These are phyloP conservation scores for Epicoccum sorghinum DNA, from an alignment of 2,329 filamentous ascomycete genomes.

Conservation along the genomic window DNA sequence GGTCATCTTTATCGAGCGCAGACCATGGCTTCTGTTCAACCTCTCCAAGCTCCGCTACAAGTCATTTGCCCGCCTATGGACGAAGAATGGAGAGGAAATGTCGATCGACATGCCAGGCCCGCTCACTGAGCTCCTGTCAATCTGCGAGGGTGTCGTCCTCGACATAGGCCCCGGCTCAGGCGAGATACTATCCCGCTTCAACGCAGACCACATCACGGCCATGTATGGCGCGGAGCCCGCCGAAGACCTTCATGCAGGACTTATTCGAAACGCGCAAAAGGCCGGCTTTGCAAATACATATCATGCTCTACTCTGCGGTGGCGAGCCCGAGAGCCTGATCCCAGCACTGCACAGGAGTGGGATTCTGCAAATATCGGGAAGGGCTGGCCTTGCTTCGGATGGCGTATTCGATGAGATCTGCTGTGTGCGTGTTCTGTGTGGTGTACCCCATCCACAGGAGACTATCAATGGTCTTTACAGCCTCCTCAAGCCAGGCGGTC, in stretches of 20 bases:
- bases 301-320: slow-evolving; percentile 56
- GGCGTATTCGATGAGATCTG: slow-evolving; percentile 62
- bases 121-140: slow-evolving; percentile 31
- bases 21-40: slow-evolving; percentile 36
- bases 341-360: slow-evolving; percentile 53
- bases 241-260: slow-evolving; percentile 52
- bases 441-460: slow-evolving; percentile 56
- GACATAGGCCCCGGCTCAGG: slow-evolving; percentile 59
- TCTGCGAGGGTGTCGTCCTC: slow-evolving; percentile 43
- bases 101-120: slow-evolving; percentile 46
- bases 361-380: slow-evolving; percentile 38
- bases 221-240: slow-evolving; percentile 64
- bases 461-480: slow-evolving; percentile 56
- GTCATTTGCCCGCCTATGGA: slow-evolving; percentile 47
- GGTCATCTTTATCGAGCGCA: slow-evolving; percentile 35
- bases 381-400: slow-evolving; percentile 28
- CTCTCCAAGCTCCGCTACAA: slow-evolving; percentile 38
- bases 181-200: slow-evolving; percentile 56
- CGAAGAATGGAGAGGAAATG: slow-evolving; percentile 43
- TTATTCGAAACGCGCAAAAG: slow-evolving; percentile 50
- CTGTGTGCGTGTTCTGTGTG: slow-evolving; percentile 61
- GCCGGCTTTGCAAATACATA: slow-evolving; percentile 56
- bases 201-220: slow-evolving; percentile 49
- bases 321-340: slow-evolving; percentile 54
- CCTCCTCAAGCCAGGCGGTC: slow-evolving; percentile 61